Percentiles rank a stretch among this genome's conserved stretches.
These are phyloP conservation scores for Lenwebbia sp. DNA, from an alignment of 345 rosid genomes.

Conservation along the genomic window DNA sequence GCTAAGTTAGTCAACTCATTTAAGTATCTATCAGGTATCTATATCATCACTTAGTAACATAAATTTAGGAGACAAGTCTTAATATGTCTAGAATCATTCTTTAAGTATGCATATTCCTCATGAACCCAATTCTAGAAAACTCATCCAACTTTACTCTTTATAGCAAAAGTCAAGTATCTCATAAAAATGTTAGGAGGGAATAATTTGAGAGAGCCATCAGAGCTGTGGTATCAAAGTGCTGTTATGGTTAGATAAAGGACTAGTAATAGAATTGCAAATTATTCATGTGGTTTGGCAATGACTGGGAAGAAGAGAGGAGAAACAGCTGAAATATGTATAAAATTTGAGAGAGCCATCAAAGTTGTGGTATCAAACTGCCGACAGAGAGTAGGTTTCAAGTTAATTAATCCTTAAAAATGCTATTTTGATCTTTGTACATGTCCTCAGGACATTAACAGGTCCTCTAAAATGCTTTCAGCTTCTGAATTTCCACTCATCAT, in stretches of 20 bases:
- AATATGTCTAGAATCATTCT: not conserved
- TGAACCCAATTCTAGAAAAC: not conserved
- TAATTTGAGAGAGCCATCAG: not conserved
- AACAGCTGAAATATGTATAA: not conserved
- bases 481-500: not conserved
- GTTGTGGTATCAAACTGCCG: too few species aligned
- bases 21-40: not conserved
- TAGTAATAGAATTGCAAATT: not conserved
- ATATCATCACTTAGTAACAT: not conserved
- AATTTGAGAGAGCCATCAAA: too few species aligned
- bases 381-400: not conserved
- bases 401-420: not conserved
- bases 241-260: not conserved
- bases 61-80: not conserved
- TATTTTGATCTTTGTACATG: not conserved
- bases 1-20: not conserved
- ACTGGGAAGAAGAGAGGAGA: not conserved
- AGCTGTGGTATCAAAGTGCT: not conserved
- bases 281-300: not conserved
- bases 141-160: not conserved
- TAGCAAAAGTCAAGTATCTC: not conserved
- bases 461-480: not conserved
- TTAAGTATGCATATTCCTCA: not conserved
- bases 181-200: not conserved
- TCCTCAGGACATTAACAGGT: not conserved